phyloP scores from a whole-genome alignment of 805 yeast species.

The Ogataea methanolica region DNA sequence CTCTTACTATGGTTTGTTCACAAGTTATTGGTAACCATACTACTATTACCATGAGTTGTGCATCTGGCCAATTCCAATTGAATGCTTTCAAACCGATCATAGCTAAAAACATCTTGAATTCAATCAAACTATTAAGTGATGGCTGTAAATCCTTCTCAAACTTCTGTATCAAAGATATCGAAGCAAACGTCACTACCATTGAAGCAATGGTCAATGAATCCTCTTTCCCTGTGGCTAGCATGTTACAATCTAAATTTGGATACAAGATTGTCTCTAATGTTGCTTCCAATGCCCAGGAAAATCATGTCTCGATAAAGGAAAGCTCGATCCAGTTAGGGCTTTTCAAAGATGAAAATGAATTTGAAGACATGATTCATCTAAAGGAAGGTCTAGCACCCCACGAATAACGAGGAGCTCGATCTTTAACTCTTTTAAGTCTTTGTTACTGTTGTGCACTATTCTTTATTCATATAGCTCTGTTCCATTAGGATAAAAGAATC shows the following conservation, averaged over 20 bases:
- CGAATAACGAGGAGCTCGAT: no score
- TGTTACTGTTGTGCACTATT: no score
- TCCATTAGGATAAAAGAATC: no score
- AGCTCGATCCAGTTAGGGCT: conserved; percentile 87
- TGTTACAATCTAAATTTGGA: conserved; percentile 96
- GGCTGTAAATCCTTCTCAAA: conserved; percentile 83
- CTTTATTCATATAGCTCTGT: no score
- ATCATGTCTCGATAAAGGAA: conserved; percentile 89
- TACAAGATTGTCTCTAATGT: conserved; percentile 93
- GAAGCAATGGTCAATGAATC: conserved; percentile 83
- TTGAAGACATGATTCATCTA: conserved; percentile 74
- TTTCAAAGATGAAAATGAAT: conserved; percentile 66
- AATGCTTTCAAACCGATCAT: conserved; percentile 95
- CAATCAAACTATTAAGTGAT: conserved; percentile 86
- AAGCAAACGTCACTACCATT: conserved; percentile 81
- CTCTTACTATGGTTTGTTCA: conserved; percentile 93
- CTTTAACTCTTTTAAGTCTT: no score
- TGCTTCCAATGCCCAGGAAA: conserved; percentile 95
- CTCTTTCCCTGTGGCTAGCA: conserved; percentile 86
- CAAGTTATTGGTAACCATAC: conserved; percentile 96
- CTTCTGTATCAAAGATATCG: conserved; percentile 89
- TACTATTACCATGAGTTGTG: conserved; percentile 93
- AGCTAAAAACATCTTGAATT: conserved; percentile 81
- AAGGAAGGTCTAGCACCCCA: neutral
- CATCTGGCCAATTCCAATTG: conserved; percentile 96